These are phyloP conservation scores for Solanum bulbocastanum DNA, from an alignment of 257 asterid species.

Conservation along the genomic window DNA sequence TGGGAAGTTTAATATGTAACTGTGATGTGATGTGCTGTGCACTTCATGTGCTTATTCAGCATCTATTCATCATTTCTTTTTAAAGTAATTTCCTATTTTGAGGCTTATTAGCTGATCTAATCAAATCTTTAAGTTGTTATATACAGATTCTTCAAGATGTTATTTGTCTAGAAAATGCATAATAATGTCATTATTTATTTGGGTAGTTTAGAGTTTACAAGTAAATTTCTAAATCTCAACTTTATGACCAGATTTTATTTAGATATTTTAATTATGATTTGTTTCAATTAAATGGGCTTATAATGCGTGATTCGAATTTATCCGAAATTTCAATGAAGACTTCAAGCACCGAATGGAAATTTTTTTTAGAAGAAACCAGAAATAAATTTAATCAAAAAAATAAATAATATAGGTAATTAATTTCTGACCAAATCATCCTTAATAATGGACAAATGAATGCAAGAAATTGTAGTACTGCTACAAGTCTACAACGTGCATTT, in stretches of 20 bases:
- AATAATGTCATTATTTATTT: background rate
- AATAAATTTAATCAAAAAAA: no score
- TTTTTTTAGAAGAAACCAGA: background rate
- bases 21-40: background rate
- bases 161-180: background rate
- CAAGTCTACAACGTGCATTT: background rate
- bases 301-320: fast-evolving
- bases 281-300: no score
- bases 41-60: background rate
- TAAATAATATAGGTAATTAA: background rate
- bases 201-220: background rate
- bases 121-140: background rate
- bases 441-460: background rate
- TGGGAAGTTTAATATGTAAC: background rate
- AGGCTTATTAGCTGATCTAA: background rate
- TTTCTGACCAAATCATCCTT: background rate
- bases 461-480: background rate
- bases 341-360: no score
- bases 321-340: fast-evolving
- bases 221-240: background rate
- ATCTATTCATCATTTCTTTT: background rate
- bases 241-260: no score
- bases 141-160: background rate
- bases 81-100: background rate
- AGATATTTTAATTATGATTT: no score